These are phyloP conservation scores for Barbarea vulgaris DNA, from an alignment of 345 rosid species.

Conservation along the genomic window DNA sequence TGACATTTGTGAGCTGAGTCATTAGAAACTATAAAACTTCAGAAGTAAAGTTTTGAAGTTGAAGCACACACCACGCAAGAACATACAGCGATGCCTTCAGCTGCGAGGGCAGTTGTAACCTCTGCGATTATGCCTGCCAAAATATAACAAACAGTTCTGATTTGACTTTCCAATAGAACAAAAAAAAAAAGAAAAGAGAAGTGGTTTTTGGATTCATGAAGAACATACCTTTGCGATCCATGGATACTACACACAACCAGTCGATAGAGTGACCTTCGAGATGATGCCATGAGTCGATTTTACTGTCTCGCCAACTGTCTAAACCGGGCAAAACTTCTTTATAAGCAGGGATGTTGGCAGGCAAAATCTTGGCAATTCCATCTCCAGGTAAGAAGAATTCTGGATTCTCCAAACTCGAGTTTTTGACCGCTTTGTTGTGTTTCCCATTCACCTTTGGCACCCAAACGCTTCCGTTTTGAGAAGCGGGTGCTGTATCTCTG, in stretches of 20 bases:
- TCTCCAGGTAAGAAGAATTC: slow-evolving; percentile 58
- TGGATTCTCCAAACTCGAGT: slow-evolving; percentile 46
- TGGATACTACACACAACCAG: slow-evolving; percentile 89
- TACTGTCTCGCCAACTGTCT: slow-evolving; percentile 88
- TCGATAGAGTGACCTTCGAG: slow-evolving; percentile 86
- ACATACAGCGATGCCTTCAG: slow-evolving; percentile 69
- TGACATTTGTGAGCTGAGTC: neutral
- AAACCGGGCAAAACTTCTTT: slow-evolving; percentile 85
- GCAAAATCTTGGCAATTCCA: slow-evolving; percentile 64
- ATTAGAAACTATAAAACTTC: neutral
- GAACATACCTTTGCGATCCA: slow-evolving; percentile 75
- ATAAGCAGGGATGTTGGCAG: slow-evolving; percentile 65
- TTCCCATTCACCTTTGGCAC: slow-evolving; percentile 84
- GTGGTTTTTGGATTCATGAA: neutral
- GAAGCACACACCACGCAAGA: slow-evolving; percentile 76
- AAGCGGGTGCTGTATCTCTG: slow-evolving; percentile 38
- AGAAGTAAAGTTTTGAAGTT: slow-evolving; percentile 6
- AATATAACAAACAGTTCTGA: neutral
- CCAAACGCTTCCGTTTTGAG: slow-evolving; percentile 55
- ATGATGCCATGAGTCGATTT: slow-evolving; percentile 89
- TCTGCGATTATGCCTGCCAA: slow-evolving; percentile 88
- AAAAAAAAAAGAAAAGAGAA: neutral
- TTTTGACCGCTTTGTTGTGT: slow-evolving; percentile 64
- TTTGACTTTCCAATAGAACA: slow-evolving; percentile 1
- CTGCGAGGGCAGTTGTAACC: slow-evolving; percentile 71